Evolutionary conservation across 805 yeast species (phyloP).

Genomic region (Kodamaea laetipori): DNA sequence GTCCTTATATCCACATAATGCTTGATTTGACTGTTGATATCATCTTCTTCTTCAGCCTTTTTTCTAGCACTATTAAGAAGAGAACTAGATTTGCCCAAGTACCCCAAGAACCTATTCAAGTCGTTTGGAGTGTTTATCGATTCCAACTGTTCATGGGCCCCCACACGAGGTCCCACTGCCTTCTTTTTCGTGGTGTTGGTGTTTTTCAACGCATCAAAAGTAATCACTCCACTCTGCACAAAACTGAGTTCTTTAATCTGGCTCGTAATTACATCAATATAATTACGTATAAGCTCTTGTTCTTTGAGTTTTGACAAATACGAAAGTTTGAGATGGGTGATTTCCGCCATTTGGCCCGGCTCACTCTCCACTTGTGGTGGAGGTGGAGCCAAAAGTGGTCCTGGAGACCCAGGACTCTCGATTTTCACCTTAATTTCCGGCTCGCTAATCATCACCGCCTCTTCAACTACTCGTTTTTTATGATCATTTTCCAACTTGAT

Average conservation of each 20-base stretch:
- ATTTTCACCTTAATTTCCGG: background rate
- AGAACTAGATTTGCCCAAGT: slow-evolving; percentile 38
- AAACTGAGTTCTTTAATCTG: slow-evolving; percentile 46
- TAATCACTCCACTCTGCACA: slow-evolving; percentile 46
- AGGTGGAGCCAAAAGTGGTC: background rate
- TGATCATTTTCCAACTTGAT: slow-evolving; percentile 10
- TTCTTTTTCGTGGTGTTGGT: slow-evolving; percentile 10
- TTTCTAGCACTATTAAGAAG: slow-evolving; percentile 44
- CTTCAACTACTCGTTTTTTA: background rate
- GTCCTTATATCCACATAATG: slow-evolving; percentile 25
- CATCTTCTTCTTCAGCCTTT: slow-evolving; percentile 17
- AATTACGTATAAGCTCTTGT: slow-evolving; percentile 44
- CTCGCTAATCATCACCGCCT: background rate
- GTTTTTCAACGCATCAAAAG: slow-evolving; percentile 40
- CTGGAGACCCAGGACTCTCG: background rate
- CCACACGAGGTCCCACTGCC: slow-evolving; percentile 2
- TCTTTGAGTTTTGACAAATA: slow-evolving; percentile 43
- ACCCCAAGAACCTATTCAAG: slow-evolving; percentile 40
- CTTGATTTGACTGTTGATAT: slow-evolving; percentile 20
- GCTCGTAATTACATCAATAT: slow-evolving; percentile 43
- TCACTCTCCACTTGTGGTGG: background rate
- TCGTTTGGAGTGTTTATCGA: slow-evolving; percentile 26
- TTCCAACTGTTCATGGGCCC: slow-evolving; percentile 35
- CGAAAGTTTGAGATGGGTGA: slow-evolving; percentile 28
- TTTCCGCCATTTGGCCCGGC: slow-evolving; percentile 2